Base-by-base conservation (phyloP, 2,329 filamentous ascomycete genomes). In the Penicillium vulpinum region DNA sequence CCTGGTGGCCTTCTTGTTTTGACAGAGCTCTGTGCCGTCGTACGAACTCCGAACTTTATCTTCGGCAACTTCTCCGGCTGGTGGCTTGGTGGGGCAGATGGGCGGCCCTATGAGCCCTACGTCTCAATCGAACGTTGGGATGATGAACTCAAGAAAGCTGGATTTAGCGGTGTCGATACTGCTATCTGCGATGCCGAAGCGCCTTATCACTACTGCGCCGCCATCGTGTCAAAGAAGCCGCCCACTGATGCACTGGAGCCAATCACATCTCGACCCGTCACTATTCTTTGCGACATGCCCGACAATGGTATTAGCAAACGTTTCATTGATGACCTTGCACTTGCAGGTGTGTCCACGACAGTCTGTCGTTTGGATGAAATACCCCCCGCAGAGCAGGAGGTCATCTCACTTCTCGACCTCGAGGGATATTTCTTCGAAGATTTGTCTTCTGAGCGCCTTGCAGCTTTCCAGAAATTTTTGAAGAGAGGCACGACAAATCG, bases 101-200 rank as follows among this genome's bases (percentile, higher is more conserved):
- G 57, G 5, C 58, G 71, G 33, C 33, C 39, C 1, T 21, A 62
- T 10, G 54, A 68, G 31, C 70, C 71, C 6, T 69, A 64, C 48
- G 53, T 73, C 3, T 26, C 31, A 13, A n/a, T 53, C 1, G 54
- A 64, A 3, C 44, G 65, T 26, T 74, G 72, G 73, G 49, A 69
- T 8, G 29, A 45, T 8, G 66, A 69, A 26, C 58, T 75, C 2
- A 39, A 45, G 15, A 41, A 29, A 9, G 63, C 66, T n/a, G 75
- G 74, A 7, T 77, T 77, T 51, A 56, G 58, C 0, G 68, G 71
- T 2, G 40, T 64, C 10, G 70, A 77, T 16, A 46, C 56, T 1
- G 54, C 65, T 3, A 52, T 60, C 1, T 56, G 61, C 36, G 70
- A 75, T 40, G 31, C 16, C 2, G 51, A 38, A 16, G 18, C 35